Evolutionary conservation across 352 stramenopile genomes (phyloP).

Genomic region (Pythium aphanidermatum): DNA sequence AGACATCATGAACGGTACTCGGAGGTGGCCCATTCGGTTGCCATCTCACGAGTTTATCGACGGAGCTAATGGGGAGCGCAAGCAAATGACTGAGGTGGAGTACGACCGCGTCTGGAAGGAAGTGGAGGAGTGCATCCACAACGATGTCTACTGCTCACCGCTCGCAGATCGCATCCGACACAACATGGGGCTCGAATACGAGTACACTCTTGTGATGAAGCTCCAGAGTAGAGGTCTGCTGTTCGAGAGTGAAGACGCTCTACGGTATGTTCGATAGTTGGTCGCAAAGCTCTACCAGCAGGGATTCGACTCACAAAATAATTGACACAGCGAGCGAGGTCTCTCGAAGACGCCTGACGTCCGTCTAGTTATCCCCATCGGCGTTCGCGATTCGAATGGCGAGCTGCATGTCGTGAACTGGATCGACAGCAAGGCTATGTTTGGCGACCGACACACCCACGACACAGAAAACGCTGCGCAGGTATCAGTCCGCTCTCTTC

Average conservation of each 20-base stretch:
- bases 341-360: slow-evolving; percentile 86
- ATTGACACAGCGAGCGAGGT: slow-evolving; percentile 54
- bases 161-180: slow-evolving; percentile 67
- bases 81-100: slow-evolving; percentile 17
- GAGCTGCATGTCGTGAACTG: slow-evolving; percentile 71
- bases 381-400: slow-evolving; percentile 49
- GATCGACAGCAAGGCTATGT: slow-evolving; percentile 91
- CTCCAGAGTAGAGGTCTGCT: slow-evolving; percentile 60
- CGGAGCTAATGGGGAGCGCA: slow-evolving; percentile 1
- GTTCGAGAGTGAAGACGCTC: slow-evolving; percentile 79
- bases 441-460: slow-evolving; percentile 72
- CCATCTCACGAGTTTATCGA: slow-evolving; percentile 8
- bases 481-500: slow-evolving; percentile 12
- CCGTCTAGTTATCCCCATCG: slow-evolving; percentile 69
- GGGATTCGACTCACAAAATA: too few relatives aligned
- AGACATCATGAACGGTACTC: slow-evolving; percentile 22
- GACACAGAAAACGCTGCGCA: slow-evolving; percentile 68
- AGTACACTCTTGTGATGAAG: slow-evolving; percentile 76
- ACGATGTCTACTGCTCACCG: slow-evolving; percentile 72
- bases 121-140: slow-evolving; percentile 58
- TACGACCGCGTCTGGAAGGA: slow-evolving; percentile 23
- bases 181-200: slow-evolving; percentile 80
- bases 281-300: too few relatives aligned
- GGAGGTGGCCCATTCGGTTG: slow-evolving; percentile 17
- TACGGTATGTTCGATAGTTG: slow-evolving; percentile 30